Conservation (phyloP, 1,284 basidiomycete genomes). For the Termitomyces sp. region DNA sequence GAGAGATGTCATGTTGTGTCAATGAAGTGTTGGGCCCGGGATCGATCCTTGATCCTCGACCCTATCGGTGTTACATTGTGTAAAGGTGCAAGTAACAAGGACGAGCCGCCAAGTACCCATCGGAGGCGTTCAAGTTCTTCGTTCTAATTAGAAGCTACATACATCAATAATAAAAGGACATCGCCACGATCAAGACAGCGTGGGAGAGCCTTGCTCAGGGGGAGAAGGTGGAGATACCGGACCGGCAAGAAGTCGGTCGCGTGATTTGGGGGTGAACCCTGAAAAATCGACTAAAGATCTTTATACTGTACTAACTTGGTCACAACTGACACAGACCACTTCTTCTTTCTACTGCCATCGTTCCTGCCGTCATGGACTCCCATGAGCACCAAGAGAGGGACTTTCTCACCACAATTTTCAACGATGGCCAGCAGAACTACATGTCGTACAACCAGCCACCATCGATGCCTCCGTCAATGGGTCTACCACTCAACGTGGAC, state of each 20-base stretch:
- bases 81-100: no score
- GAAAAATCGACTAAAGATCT: constrained; percentile 4
- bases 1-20: no score
- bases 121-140: no score
- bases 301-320: background rate
- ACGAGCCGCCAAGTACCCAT: no score
- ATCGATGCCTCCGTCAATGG: constrained; percentile 12
- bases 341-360: constrained; percentile 6
- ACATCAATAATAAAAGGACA: background rate
- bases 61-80: no score
- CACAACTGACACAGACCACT: background rate
- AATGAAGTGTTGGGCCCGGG: no score
- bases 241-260: constrained; percentile 4
- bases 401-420: constrained; percentile 38
- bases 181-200: background rate
- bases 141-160: no score
- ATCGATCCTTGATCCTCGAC: no score
- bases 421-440: constrained; percentile 20
- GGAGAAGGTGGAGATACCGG: background rate
- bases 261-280: constrained; percentile 10
- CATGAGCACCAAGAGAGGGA: constrained; percentile 35
- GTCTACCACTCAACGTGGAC: constrained; percentile 36
- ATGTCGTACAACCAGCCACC: constrained; percentile 11
- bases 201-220: no score
- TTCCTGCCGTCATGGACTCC: constrained; percentile 20